Evolutionary conservation across 2,329 filamentous ascomycete genomes (phyloP).

Genomic region (Aspergillus persii): DNA sequence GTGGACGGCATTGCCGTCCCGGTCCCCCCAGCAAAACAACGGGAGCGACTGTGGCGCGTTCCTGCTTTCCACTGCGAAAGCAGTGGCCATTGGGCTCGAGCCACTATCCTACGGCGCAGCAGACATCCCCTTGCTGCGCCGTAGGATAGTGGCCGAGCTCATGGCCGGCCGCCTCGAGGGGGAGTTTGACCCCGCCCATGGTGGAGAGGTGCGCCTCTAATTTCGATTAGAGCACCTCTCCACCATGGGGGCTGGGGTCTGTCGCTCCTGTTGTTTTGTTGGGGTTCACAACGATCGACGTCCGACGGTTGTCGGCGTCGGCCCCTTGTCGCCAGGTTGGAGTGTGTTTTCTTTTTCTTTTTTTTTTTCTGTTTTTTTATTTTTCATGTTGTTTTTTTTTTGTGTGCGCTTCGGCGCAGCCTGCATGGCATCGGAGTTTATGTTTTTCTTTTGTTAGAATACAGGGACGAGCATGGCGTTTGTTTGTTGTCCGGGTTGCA

Average conservation of each 20-base stretch:
- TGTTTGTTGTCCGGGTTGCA: conserved; percentile 2
- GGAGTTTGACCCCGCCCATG: conserved; percentile 37
- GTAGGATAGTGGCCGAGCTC: conserved; percentile 49
- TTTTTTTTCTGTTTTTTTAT: background rate
- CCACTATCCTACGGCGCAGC: conserved; percentile 41
- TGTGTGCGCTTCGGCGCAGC: background rate
- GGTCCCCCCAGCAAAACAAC: conserved; percentile 47
- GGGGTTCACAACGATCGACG: no score
- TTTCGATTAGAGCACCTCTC: background rate
- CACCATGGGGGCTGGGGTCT: background rate
- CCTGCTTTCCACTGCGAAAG: conserved; percentile 48
- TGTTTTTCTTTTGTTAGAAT: background rate
- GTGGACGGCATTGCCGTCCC: conserved; percentile 41
- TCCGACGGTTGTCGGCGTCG: no score
- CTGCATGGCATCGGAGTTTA: background rate
- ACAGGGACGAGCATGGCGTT: conserved; percentile 1
- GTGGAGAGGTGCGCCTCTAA: conserved; percentile 24
- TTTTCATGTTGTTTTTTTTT: background rate
- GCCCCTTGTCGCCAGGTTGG: background rate
- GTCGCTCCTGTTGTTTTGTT: no score
- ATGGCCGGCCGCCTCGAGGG: conserved; percentile 45
- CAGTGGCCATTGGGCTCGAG: conserved; percentile 45
- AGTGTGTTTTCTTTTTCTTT: background rate
- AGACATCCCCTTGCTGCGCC: conserved; percentile 42
- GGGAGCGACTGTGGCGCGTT: conserved; percentile 52